Conservation (phyloP, 2,329 filamentous ascomycete genomes). For the Purpureocillium lavendulum region DNA sequence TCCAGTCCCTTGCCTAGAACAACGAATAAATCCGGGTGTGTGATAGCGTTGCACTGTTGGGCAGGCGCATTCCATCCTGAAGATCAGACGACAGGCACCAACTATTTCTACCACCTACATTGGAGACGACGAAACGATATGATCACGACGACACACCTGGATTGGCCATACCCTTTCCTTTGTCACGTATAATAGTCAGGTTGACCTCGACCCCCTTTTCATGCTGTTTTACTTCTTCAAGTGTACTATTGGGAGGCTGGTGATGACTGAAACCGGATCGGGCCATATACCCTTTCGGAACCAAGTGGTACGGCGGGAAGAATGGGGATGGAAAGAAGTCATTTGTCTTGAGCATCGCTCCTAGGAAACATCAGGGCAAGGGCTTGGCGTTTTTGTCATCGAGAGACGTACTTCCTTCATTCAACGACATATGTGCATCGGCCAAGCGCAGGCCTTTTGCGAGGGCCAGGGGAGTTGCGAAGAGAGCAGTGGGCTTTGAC, state of each 20-base stretch:
- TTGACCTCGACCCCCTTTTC: not conserved
- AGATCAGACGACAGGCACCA: too few relatives aligned
- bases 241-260: not conserved
- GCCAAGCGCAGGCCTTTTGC: too few relatives aligned
- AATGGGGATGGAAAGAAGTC: not conserved
- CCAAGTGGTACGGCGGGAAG: not conserved
- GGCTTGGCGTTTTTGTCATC: too few relatives aligned
- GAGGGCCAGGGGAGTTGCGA: too few relatives aligned
- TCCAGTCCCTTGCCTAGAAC: not conserved
- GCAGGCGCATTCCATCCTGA: too few relatives aligned
- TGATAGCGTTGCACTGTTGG: too few relatives aligned
- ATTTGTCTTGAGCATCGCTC: too few relatives aligned
- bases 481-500: too few relatives aligned
- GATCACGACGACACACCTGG: constrained; percentile 8
- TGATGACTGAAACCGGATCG: not conserved
- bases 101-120: not conserved
- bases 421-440: too few relatives aligned
- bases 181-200: constrained; percentile 2
- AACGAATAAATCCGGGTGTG: not conserved
- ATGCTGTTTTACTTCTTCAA: not conserved
- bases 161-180: constrained; percentile 6
- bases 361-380: too few relatives aligned
- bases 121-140: constrained; percentile 8
- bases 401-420: too few relatives aligned
- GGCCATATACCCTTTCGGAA: too few relatives aligned